These are phyloP conservation scores for Aspergillus tanneri DNA, from an alignment of 2,329 filamentous ascomycete genomes.

Conservation along the genomic window DNA sequence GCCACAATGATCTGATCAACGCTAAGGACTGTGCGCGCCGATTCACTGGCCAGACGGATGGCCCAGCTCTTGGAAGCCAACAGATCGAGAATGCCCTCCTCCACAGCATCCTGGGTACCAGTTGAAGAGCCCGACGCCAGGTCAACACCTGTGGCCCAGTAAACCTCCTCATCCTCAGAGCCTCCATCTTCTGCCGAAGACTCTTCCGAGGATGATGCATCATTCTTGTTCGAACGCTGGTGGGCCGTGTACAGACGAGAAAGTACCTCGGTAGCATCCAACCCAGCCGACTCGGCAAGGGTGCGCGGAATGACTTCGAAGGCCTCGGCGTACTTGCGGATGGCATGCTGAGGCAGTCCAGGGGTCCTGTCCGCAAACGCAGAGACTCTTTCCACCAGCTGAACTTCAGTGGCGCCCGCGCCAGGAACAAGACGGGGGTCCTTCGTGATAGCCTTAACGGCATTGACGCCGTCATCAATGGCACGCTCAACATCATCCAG, in stretches of 20 bases:
- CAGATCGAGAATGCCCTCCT: conserved; percentile 88
- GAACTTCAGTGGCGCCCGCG: conserved; percentile 90
- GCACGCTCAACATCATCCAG: conserved; percentile 95
- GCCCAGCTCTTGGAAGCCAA: conserved; percentile 93
- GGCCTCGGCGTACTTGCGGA: conserved; percentile 94
- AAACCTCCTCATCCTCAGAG: conserved; percentile 65
- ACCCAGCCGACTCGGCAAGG: conserved; percentile 87
- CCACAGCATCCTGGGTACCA: conserved; percentile 80
- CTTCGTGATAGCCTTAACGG: conserved; percentile 95
- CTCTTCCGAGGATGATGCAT: conserved; percentile 31
- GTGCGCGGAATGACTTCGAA: conserved; percentile 96
- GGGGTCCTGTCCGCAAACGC: conserved; percentile 88
- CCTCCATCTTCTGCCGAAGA: conserved; percentile 34
- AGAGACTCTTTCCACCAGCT: conserved; percentile 88
- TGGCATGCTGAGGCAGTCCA: conserved; percentile 90
- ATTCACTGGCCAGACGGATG: conserved; percentile 93
- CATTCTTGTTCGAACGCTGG: conserved; percentile 51
- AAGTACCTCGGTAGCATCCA: conserved; percentile 95
- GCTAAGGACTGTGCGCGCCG: conserved; percentile 87
- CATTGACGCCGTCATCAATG: conserved; percentile 97
- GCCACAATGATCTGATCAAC: conserved; percentile 99
- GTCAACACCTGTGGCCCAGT: conserved; percentile 91
- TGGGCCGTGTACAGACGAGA: conserved; percentile 91
- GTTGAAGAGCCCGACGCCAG: conserved; percentile 81
- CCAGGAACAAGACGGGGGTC: conserved; percentile 89